A percentile compares a stretch with the other conserved stretches of the same genome.
Conservation (phyloP, 169 alveolate species). For the Plasmodium billcollinsi region DNA sequence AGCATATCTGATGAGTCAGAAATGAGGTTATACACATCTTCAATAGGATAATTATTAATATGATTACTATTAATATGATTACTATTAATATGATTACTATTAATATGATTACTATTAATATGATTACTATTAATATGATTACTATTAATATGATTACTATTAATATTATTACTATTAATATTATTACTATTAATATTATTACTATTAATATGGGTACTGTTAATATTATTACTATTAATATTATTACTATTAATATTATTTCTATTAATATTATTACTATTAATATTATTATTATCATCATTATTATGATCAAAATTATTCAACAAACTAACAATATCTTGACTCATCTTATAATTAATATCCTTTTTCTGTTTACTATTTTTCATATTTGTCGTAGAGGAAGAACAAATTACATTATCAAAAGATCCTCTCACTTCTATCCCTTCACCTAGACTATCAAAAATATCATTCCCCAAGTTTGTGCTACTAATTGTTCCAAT, state of each 20-base stretch:
- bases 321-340: no score
- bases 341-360: no score
- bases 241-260: not conserved
- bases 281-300: not conserved
- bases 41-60: not conserved
- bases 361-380: no score
- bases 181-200: not conserved
- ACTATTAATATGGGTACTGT: no score
- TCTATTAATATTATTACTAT: not conserved
- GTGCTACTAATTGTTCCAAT: no score
- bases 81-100: not conserved
- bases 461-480: no score
- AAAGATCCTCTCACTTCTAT: no score
- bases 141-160: not conserved
- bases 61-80: not conserved
- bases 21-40: slow-evolving; percentile 17
- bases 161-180: not conserved
- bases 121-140: not conserved
- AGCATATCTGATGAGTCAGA: not conserved
- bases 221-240: not conserved
- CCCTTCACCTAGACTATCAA: no score
- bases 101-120: not conserved
- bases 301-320: slow-evolving; percentile 4
- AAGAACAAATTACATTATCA: no score
- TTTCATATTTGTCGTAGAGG: no score